phyloP scores from a whole-genome alignment of 1,284 basidiomycete species.

The Lignosus rhinocerotis region DNA sequence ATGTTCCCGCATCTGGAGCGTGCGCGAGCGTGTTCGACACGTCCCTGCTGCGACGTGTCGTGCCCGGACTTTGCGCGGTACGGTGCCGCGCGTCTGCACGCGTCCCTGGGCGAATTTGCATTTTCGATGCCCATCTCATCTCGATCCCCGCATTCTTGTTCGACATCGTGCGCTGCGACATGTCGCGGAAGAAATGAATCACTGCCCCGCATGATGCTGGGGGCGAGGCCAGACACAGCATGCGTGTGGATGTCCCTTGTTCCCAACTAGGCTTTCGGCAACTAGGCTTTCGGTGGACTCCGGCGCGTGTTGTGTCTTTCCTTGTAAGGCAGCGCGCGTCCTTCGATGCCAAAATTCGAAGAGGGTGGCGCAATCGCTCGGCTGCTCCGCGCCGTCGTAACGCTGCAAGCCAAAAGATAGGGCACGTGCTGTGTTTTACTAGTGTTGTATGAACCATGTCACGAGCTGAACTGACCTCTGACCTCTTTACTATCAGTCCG shows the following conservation, averaged over 20 bases:
- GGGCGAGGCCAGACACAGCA: no score
- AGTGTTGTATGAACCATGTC: no score
- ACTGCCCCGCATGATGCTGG: not conserved
- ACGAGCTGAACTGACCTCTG: not conserved
- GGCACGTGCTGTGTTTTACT: no score
- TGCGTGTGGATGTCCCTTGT: not conserved
- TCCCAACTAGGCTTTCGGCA: not conserved
- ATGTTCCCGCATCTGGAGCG: not conserved
- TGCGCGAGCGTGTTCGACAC: not conserved
- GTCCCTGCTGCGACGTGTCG: not conserved
- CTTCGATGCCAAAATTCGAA: not conserved
- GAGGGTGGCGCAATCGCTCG: not conserved
- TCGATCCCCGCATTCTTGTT: not conserved
- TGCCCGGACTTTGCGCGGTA: not conserved
- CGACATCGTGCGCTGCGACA: not conserved
- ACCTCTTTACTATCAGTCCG: constrained; percentile 1
- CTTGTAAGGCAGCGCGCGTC: not conserved
- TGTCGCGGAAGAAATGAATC: not conserved
- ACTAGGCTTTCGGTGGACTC: not conserved
- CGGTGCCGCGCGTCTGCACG: not conserved
- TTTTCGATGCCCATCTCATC: not conserved
- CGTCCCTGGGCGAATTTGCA: not conserved
- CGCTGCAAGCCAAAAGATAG: no score
- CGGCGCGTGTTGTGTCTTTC: not conserved
- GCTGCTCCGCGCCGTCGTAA: not conserved